Evolutionary conservation across 2,329 filamentous ascomycete species (phyloP).

Genomic region (Hawksworthiomyces lignivorus): DNA sequence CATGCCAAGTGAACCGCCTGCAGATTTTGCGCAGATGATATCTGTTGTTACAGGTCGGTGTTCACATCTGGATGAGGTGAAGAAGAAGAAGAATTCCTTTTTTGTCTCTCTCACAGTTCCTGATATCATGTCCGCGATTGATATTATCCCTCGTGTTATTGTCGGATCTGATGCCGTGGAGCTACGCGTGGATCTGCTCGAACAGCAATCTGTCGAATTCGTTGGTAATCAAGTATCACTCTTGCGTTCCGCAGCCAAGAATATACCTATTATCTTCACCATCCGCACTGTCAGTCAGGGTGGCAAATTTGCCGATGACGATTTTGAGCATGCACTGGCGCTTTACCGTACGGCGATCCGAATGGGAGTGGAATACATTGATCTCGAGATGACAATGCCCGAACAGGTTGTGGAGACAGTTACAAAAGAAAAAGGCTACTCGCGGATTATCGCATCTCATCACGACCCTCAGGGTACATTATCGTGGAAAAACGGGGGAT

Average conservation of each 20-base stretch:
- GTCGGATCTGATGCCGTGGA: slow-evolving; percentile 91
- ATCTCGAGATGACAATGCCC: slow-evolving; percentile 83
- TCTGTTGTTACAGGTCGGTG: slow-evolving; percentile 58
- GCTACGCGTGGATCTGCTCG: slow-evolving; percentile 81
- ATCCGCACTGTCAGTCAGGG: slow-evolving; percentile 80
- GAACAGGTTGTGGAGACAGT: slow-evolving; percentile 66
- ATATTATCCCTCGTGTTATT: slow-evolving; percentile 62
- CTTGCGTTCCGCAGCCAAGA: slow-evolving; percentile 56
- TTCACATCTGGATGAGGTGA: slow-evolving; percentile 45
- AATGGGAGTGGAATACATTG: slow-evolving; percentile 84
- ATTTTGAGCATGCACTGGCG: slow-evolving; percentile 59
- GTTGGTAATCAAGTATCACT: slow-evolving; percentile 75
- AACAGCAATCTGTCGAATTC: slow-evolving; percentile 68
- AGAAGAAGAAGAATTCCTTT: slow-evolving; percentile 70
- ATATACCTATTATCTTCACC: slow-evolving; percentile 77
- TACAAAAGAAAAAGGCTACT: slow-evolving; percentile 57
- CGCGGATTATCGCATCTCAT: slow-evolving; percentile 88
- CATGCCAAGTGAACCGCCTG: slow-evolving; percentile 36
- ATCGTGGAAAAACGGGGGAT: slow-evolving; percentile 88
- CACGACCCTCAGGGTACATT: slow-evolving; percentile 75
- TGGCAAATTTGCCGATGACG: slow-evolving; percentile 75
- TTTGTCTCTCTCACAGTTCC: slow-evolving; percentile 88
- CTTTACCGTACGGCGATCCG: slow-evolving; percentile 74
- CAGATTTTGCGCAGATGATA: slow-evolving; percentile 69
- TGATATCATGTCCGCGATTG: slow-evolving; percentile 55